Evolutionary conservation across 78 protist genomes (phyloP).

Genomic region (Planoprotostelium fungivorum): DNA sequence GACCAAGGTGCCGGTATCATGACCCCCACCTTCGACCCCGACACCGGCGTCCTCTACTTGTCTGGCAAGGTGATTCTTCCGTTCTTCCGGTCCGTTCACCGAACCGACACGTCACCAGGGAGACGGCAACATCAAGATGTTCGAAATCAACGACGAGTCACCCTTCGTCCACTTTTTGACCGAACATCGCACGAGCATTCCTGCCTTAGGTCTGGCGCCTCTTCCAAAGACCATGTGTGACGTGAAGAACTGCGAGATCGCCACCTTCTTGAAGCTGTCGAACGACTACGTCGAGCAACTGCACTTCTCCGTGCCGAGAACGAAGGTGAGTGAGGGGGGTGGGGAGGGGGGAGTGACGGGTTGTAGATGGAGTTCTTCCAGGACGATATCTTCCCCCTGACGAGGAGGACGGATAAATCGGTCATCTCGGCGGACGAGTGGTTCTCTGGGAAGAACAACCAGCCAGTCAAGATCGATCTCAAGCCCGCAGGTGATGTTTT

Average conservation of each 20-base stretch:
- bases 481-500: conserved; percentile 30
- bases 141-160: conserved; percentile 65
- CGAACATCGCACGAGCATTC: conserved; percentile 24
- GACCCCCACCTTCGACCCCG: conserved; percentile 77
- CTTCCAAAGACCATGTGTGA: conserved; percentile 54
- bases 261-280: conserved; percentile 36
- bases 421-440: conserved; percentile 72
- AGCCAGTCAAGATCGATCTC: conserved; percentile 18
- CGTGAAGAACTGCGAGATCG: conserved; percentile 68
- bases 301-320: conserved; percentile 74
- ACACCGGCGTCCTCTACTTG: conserved; percentile 66
- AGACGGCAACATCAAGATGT: conserved; percentile 69
- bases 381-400: conserved; percentile 73
- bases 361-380: conserved; percentile 73
- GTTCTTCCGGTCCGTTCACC: too few species aligned
- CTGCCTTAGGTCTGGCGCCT: conserved; percentile 57
- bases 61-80: conserved; percentile 48
- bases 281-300: conserved; percentile 53
- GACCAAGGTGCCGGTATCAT: conserved; percentile 59
- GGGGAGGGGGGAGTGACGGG: neutral
- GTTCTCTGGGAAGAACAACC: conserved; percentile 57
- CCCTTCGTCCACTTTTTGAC: conserved; percentile 64
- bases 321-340: neutral
- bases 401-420: conserved; percentile 41
- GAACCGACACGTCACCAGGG: conserved; percentile 33